Conservation (phyloP, 179 eudicot species). For the Corrigiola litoralis region DNA sequence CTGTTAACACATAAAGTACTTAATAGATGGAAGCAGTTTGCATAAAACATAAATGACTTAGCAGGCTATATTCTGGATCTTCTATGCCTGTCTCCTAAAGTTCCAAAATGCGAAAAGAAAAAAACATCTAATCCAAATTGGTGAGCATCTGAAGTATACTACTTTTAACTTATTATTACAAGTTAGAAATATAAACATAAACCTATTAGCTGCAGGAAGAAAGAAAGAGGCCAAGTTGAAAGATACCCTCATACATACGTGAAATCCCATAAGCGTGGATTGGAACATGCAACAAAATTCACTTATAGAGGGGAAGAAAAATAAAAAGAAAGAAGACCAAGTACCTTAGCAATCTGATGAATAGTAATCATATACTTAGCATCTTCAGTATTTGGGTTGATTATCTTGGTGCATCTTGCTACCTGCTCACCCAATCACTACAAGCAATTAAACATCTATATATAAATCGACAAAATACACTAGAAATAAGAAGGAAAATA, state of each 20-base stretch:
- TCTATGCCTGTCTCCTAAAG: background rate
- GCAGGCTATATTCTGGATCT: too few relatives aligned
- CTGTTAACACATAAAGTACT: too few relatives aligned
- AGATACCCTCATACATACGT: too few relatives aligned
- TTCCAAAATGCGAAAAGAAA: background rate
- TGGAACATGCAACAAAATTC: background rate
- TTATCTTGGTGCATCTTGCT: constrained; percentile 93
- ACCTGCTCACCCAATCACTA: constrained; percentile 45
- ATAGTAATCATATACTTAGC: constrained; percentile 95
- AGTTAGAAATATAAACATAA: too few relatives aligned
- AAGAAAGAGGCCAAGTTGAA: too few relatives aligned
- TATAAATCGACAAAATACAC: background rate
- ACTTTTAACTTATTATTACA: background rate
- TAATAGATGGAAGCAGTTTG: too few relatives aligned
- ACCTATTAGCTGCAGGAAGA: too few relatives aligned
- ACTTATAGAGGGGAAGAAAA: background rate
- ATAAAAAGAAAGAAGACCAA: background rate
- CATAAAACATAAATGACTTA: background rate
- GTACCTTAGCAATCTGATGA: constrained; percentile 92
- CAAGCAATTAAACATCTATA: constrained; percentile 9
- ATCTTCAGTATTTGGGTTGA: constrained; percentile 91
- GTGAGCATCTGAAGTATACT: background rate
- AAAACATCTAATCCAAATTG: background rate
- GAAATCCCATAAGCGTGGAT: too few relatives aligned
- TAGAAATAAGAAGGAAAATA: background rate